phyloP scores from a whole-genome alignment of 1,284 basidiomycete species.

The Papiliotrema fonsecae region DNA sequence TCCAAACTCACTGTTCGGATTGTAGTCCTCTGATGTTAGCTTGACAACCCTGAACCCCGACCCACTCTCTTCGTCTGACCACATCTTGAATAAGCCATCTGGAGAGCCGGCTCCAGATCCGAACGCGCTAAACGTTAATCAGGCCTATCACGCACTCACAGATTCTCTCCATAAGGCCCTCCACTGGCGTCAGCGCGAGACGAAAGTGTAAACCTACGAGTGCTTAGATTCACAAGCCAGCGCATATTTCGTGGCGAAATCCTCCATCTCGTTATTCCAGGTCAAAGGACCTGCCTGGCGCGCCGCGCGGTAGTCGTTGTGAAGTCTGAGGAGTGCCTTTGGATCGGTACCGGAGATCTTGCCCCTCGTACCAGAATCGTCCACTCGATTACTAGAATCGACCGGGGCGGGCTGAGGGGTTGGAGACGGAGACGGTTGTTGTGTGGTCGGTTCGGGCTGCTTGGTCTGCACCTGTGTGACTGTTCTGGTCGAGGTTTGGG shows the following conservation, averaged over 20 bases:
- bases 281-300: slow-evolving; percentile 3
- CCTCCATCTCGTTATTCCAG: slow-evolving; percentile 5
- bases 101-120: no score
- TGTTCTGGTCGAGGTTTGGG: not conserved
- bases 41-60: no score
- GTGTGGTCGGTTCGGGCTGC: not conserved
- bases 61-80: not conserved
- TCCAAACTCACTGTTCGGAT: not conserved
- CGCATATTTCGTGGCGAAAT: slow-evolving; percentile 3
- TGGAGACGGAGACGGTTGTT: not conserved
- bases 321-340: not conserved
- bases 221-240: not conserved
- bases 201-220: not conserved
- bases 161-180: not conserved
- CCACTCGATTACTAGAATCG: not conserved
- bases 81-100: not conserved
- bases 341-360: not conserved
- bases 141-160: no score
- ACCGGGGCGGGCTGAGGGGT: not conserved
- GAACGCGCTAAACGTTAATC: no score
- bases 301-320: not conserved
- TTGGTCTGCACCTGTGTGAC: not conserved
- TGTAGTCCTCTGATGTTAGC: no score
- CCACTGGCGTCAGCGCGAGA: no score
- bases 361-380: not conserved